Evolutionary conservation across 108 stramenopile species (phyloP).

Genomic region (Cyclostephanos tholiformis): DNA sequence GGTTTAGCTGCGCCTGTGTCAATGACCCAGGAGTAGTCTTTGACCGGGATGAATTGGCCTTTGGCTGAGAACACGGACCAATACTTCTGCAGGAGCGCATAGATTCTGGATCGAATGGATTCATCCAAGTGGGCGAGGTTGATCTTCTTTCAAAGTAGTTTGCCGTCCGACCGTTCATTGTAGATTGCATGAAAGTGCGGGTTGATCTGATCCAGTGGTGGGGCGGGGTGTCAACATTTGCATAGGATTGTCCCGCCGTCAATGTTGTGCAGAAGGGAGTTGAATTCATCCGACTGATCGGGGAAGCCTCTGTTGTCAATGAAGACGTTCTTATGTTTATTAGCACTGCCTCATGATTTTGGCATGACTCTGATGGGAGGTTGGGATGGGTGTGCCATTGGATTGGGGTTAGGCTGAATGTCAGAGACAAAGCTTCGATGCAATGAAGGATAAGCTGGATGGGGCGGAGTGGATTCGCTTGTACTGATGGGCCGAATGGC

Average conservation of each 20-base stretch:
- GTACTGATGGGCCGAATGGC: too few species aligned
- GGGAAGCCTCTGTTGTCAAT: not conserved
- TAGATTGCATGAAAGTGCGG: not conserved
- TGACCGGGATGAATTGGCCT: not conserved
- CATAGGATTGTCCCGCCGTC: not conserved
- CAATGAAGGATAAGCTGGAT: too few species aligned
- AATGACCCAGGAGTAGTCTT: slow-evolving; percentile 10
- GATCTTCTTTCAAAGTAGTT: not conserved
- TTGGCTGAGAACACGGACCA: slow-evolving; percentile 9
- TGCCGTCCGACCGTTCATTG: not conserved
- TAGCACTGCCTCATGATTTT: too few species aligned
- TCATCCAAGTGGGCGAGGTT: not conserved
- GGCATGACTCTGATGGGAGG: too few species aligned
- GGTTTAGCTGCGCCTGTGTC: slow-evolving; percentile 12
- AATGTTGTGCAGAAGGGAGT: not conserved
- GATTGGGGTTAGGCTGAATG: too few species aligned
- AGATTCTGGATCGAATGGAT: not conserved
- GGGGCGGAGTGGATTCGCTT: too few species aligned
- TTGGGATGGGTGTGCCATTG: too few species aligned
- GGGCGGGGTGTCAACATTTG: not conserved
- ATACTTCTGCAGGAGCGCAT: slow-evolving; percentile 5
- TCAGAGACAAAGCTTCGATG: too few species aligned
- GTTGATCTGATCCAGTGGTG: not conserved
- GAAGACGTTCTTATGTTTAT: not conserved
- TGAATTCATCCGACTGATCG: not conserved